Conservation (phyloP, 176 grass and related monocot genomes). For the Musa schizocarpa region DNA sequence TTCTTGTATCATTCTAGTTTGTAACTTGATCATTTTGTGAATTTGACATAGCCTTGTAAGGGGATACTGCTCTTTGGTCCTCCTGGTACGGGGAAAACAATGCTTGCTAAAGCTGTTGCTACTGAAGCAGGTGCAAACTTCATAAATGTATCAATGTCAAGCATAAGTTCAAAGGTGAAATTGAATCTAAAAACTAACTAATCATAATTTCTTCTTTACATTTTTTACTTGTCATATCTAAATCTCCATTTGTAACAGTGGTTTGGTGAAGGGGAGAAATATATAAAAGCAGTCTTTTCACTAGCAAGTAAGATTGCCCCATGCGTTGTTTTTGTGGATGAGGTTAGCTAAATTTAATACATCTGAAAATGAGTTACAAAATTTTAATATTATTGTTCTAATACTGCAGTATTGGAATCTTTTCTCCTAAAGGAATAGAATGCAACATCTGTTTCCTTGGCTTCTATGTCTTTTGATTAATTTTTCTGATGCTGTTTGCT, state of each 20-base stretch:
- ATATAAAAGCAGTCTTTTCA: constrained; percentile 93
- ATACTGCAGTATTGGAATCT: neutral
- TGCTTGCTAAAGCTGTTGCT: constrained; percentile 99
- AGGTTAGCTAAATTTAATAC: constrained; percentile 47
- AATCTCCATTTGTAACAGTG: constrained; percentile 53
- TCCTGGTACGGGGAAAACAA: constrained; percentile 92
- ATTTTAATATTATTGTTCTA: neutral
- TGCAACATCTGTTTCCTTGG: neutral
- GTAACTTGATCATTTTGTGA: constrained; percentile 1
- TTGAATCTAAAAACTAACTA: neutral
- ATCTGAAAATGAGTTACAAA: neutral
- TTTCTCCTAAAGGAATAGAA: neutral
- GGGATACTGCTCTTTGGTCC: constrained; percentile 97
- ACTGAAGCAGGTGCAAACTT: constrained; percentile 98
- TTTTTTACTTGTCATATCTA: constrained; percentile 29
- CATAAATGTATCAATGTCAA: constrained; percentile 99
- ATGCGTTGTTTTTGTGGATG: constrained; percentile 94
- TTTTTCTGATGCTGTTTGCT: constrained; percentile 14
- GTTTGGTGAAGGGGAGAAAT: constrained; percentile 99
- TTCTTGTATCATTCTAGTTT: constrained; percentile 9
- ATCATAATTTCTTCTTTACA: neutral
- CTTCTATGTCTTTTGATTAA: neutral
- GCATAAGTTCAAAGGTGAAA: constrained; percentile 86
- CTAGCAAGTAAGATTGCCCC: constrained; percentile 98
- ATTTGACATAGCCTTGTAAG: constrained; percentile 59